Percentiles rank a stretch among this genome's conserved stretches.
Conservation (phyloP, 2,329 filamentous ascomycete genomes). For the Pestalotiopsis fici region DNA sequence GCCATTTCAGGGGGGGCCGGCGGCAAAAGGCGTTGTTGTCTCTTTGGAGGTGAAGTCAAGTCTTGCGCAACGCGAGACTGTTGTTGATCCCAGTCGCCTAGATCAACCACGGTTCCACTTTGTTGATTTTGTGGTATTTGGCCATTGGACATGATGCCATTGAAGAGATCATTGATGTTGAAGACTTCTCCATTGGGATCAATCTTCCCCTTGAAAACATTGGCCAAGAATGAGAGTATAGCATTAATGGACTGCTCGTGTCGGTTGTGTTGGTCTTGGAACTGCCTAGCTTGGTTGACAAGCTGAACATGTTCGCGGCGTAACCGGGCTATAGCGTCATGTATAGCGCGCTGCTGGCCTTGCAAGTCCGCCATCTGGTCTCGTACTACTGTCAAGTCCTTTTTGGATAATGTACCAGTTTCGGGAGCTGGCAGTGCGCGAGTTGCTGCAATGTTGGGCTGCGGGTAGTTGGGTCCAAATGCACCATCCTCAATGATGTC, state of each 20-base stretch:
- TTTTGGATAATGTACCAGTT: constrained; percentile 57
- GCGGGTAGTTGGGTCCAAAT: constrained; percentile 39
- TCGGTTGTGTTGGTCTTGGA: constrained; percentile 90
- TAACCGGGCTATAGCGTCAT: constrained; percentile 76
- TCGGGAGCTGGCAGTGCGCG: constrained; percentile 44
- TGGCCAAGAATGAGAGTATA: constrained; percentile 95
- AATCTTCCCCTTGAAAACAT: constrained; percentile 91
- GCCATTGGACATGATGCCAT: constrained; percentile 66
- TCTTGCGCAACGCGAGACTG: constrained; percentile 39
- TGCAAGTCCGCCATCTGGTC: constrained; percentile 81
- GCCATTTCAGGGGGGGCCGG: constrained; percentile 44
- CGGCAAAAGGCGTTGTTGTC: constrained; percentile 54
- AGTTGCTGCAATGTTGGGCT: constrained; percentile 20
- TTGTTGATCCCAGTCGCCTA: constrained; percentile 58
- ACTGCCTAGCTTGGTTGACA: constrained; percentile 83
- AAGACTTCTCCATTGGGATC: constrained; percentile 77
- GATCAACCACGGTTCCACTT: constrained; percentile 61
- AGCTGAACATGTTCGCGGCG: constrained; percentile 85
- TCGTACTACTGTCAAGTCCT: constrained; percentile 77
- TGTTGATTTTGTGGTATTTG: constrained; percentile 46
- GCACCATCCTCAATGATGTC: constrained; percentile 46
- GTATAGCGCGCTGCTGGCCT: constrained; percentile 84
- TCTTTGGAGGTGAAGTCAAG: constrained; percentile 45
- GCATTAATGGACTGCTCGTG: constrained; percentile 98
- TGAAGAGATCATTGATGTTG: constrained; percentile 83